Base-by-base conservation (phyloP, 257 asterid genomes). In the Solanum piurae region DNA sequence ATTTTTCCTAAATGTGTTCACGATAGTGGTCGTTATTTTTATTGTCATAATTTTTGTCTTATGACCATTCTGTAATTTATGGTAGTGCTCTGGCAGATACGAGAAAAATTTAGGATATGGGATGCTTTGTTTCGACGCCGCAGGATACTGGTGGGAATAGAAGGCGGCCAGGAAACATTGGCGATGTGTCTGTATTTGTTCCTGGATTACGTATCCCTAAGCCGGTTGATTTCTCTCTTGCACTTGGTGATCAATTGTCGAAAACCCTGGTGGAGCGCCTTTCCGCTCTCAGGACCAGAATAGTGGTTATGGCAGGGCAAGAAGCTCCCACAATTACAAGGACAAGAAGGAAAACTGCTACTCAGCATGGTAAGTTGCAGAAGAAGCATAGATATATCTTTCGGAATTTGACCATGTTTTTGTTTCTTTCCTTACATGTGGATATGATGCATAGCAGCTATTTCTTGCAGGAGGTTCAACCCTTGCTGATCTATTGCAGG, bases 201-300 rank as follows among this genome's bases (percentile, higher is more conserved):
- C 99, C 99, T 0, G 99, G 99, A 33, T 92, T 96, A 83, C 91
- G 99, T 84, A 94, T 95, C 83, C 99, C 99, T 33, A 96, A 96
- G 93, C 94, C 98, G 0, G 94, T 91, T 9, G 95, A 94, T 94
- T 94, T 97, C 91, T 91, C 94, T n/a, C 93, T 89, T 83, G 89
- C 95, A 14, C 89, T 95, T 16, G 95, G 95, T 38, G 94, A 92
- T 86, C 90, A 87, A 77, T 89, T 96, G 62, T 90, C 93, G 27
- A 95, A 91, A 90, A 93, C 91, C 91, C 90, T 95, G 88, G 93
- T 93, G 79, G 99, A 97, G 89, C 96, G 95, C 55, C 95, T 97
- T 77, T 96, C 98, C 52, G 98, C 99, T 87, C 96, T 96, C 88
- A 95, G 99, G 87, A 95, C 98, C 31, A 92, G 99, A 89, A 93